Conservation (phyloP, 257 asterid genomes). For the Rubia yunnanensis region DNA sequence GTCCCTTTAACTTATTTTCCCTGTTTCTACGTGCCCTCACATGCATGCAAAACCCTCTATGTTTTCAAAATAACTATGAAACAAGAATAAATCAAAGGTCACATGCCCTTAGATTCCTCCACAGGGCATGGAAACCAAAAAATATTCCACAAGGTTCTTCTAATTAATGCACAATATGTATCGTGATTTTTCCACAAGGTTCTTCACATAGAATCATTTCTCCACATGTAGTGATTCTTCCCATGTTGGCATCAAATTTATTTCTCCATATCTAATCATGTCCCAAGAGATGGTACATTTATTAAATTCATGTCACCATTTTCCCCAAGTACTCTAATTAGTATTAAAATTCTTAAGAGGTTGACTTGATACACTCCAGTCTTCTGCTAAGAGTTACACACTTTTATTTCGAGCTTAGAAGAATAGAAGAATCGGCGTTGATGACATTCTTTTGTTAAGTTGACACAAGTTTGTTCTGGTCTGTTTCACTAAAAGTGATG, state of each 20-base stretch:
- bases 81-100: not conserved
- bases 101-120: not conserved
- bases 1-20: conserved; percentile 6
- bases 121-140: not conserved
- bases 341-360: too few relatives aligned
- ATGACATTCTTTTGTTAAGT: too few relatives aligned
- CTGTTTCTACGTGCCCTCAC: conserved; percentile 5
- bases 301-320: too few relatives aligned
- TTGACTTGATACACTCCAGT: too few relatives aligned
- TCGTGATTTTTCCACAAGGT: not conserved
- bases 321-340: too few relatives aligned
- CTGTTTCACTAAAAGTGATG: too few relatives aligned
- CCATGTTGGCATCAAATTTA: not conserved
- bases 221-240: not conserved
- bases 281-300: not conserved
- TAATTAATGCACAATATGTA: not conserved
- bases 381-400: too few relatives aligned
- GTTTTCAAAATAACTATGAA: not conserved
- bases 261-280: not conserved
- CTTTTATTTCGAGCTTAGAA: too few relatives aligned
- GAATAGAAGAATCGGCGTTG: too few relatives aligned
- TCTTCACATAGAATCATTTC: too few relatives aligned
- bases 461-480: too few relatives aligned
- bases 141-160: not conserved
- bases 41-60: conserved; percentile 10